Conservation (phyloP, 2,329 filamentous ascomycete genomes). For the Alternaria atra region DNA sequence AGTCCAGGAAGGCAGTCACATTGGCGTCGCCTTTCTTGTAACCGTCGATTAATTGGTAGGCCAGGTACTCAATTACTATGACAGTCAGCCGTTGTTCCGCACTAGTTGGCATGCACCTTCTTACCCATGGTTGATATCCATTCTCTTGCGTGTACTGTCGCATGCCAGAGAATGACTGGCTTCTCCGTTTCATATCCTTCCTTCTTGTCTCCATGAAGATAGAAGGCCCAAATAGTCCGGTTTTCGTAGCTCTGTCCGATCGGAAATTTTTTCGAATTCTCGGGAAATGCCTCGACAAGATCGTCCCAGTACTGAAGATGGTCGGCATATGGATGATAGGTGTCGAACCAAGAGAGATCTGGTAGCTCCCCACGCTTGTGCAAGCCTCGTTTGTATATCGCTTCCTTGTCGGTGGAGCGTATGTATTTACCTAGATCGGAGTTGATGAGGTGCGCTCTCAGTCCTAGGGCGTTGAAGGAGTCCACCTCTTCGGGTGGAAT, state of each 20-base stretch:
- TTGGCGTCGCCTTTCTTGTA: slow-evolving; percentile 37
- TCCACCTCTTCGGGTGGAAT: slow-evolving; percentile 52
- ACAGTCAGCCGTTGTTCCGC: not conserved
- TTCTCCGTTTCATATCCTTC: slow-evolving; percentile 27
- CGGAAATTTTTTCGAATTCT: slow-evolving; percentile 39
- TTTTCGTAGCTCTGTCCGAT: slow-evolving; percentile 44
- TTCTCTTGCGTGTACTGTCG: slow-evolving; percentile 47
- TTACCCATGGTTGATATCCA: slow-evolving; percentile 24
- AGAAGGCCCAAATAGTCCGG: slow-evolving; percentile 40
- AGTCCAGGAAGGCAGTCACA: slow-evolving; percentile 41
- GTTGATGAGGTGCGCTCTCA: slow-evolving; percentile 54
- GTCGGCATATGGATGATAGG: slow-evolving; percentile 44
- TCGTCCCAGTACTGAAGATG: slow-evolving; percentile 44
- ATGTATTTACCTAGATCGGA: slow-evolving; percentile 57
- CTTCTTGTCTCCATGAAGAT: slow-evolving; percentile 37
- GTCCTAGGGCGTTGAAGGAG: slow-evolving; percentile 49
- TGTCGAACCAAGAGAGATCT: slow-evolving; percentile 53
- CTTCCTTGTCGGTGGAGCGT: slow-evolving; percentile 27
- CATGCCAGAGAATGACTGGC: slow-evolving; percentile 46
- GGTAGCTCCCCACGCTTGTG: slow-evolving; percentile 44
- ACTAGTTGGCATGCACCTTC: slow-evolving; percentile 13
- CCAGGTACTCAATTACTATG: slow-evolving; percentile 43
- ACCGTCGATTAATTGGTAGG: slow-evolving; percentile 39
- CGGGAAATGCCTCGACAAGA: slow-evolving; percentile 36
- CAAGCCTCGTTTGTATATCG: slow-evolving; percentile 21